Conservation (phyloP, 305 asterid species). For the Ajuga reptans region DNA sequence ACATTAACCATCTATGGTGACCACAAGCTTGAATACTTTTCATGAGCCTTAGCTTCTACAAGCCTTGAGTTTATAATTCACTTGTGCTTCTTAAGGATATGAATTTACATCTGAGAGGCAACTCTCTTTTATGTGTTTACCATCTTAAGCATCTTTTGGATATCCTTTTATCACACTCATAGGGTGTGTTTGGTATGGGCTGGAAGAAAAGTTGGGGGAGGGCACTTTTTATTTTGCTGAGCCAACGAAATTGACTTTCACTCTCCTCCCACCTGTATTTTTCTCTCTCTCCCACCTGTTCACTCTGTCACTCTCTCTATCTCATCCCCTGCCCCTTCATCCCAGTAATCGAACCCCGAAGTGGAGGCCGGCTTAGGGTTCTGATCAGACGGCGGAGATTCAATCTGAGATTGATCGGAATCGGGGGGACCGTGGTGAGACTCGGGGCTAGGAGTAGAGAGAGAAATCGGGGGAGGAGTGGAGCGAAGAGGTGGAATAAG, state of each 20-base stretch:
- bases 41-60: not conserved
- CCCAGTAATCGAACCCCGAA: conserved; percentile 73
- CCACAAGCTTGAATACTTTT: not conserved
- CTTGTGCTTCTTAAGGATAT: not conserved
- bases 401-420: conserved; percentile 28
- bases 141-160: not conserved
- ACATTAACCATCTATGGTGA: not conserved
- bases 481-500: conserved; percentile 37
- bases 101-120: not conserved
- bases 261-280: too few relatives aligned
- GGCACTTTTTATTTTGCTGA: too few relatives aligned
- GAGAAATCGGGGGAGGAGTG: conserved; percentile 57
- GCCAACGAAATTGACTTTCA: too few relatives aligned
- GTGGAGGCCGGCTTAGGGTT: conserved; percentile 47
- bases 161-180: not conserved
- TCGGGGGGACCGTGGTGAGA: conserved; percentile 57
- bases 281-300: too few relatives aligned
- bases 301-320: too few relatives aligned
- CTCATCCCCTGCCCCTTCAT: too few relatives aligned
- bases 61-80: not conserved
- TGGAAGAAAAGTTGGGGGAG: too few relatives aligned
- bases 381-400: conserved; percentile 42
- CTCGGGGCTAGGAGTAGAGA: conserved; percentile 43
- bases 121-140: not conserved
- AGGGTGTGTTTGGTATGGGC: too few relatives aligned